Evolutionary conservation across 352 stramenopile genomes (phyloP).

Genomic region (Phytophthora uliginosa): DNA sequence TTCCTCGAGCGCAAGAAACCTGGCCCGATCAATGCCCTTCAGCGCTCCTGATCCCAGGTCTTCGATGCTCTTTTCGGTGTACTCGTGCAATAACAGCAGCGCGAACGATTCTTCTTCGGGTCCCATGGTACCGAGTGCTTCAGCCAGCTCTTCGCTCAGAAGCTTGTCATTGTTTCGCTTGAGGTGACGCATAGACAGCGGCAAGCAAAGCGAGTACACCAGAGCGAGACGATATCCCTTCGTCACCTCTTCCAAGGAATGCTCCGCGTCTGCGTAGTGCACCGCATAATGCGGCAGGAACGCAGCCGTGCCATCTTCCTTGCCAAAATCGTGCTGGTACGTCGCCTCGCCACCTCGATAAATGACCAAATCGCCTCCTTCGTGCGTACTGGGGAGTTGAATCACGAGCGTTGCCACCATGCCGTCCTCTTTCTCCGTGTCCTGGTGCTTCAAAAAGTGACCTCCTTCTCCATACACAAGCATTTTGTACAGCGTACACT

Average conservation of each 20-base stretch:
- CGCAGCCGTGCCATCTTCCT: constrained; percentile 7
- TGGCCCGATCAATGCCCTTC: constrained; percentile 26
- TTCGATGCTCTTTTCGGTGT: constrained; percentile 27
- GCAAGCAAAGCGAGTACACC: constrained; percentile 34
- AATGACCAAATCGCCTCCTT: constrained; percentile 28
- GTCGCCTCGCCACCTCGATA: constrained; percentile 6
- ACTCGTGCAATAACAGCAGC: constrained; percentile 28
- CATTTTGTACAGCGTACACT: constrained; percentile 8
- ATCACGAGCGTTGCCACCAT: constrained; percentile 60
- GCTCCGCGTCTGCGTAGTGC: constrained; percentile 30
- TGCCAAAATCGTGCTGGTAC: constrained; percentile 29
- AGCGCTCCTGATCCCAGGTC: constrained; percentile 13
- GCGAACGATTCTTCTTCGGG: constrained; percentile 43
- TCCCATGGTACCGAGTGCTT: constrained; percentile 39
- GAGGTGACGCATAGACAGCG: constrained; percentile 11
- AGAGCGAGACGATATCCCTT: constrained; percentile 28
- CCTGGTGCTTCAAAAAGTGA: constrained; percentile 52
- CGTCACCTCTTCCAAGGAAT: constrained; percentile 26
- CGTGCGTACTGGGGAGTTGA: constrained; percentile 31
- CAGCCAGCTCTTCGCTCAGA: neutral
- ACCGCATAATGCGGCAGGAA: constrained; percentile 26
- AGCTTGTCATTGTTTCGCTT: neutral
- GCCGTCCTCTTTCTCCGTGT: constrained; percentile 64
- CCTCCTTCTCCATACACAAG: constrained; percentile 28
- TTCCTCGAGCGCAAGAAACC: constrained; percentile 6